Percentiles rank a stretch among this genome's conserved stretches.
These are phyloP conservation scores for Pythium apleroticum DNA, from an alignment of 352 stramenopile genomes.

Conservation along the genomic window DNA sequence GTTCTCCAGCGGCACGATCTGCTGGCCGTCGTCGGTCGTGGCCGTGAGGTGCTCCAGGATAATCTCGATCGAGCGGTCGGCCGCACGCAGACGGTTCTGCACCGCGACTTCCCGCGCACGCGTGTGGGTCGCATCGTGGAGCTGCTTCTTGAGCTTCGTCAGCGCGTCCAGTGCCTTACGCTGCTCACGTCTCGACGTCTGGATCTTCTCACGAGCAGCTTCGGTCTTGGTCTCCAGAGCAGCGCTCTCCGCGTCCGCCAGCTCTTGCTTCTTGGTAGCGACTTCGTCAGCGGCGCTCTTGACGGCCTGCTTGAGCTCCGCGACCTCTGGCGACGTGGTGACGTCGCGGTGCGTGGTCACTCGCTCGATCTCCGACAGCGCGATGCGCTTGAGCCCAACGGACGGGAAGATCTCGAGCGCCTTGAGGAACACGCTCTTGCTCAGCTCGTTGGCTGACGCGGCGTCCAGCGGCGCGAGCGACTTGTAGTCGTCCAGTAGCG, in stretches of 20 bases:
- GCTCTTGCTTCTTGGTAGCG: slow-evolving; percentile 8
- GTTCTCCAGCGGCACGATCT: slow-evolving; percentile 26
- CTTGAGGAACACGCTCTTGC: slow-evolving; percentile 24
- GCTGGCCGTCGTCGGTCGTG: slow-evolving; percentile 31
- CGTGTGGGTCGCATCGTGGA: slow-evolving; percentile 43
- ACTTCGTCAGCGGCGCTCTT: slow-evolving; percentile 12
- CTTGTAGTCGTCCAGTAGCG: slow-evolving; percentile 67
- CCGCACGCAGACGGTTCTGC: slow-evolving; percentile 43
- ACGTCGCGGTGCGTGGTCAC: slow-evolving; percentile 10
- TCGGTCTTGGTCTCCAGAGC: background rate
- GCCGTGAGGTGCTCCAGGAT: slow-evolving; percentile 49
- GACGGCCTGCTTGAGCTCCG: slow-evolving; percentile 9
- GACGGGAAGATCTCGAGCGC: slow-evolving; percentile 28
- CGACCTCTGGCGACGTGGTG: background rate
- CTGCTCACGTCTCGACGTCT: slow-evolving; percentile 24
- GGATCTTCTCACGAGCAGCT: background rate
- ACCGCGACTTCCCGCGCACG: slow-evolving; percentile 44
- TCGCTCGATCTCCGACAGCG: slow-evolving; percentile 7
- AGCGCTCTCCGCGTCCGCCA: background rate
- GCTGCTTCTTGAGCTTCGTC: slow-evolving; percentile 37
- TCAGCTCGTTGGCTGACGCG: background rate
- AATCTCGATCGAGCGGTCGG: slow-evolving; percentile 42
- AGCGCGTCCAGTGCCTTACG: slow-evolving; percentile 27
- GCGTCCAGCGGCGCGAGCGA: slow-evolving; percentile 20
- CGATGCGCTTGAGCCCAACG: slow-evolving; percentile 17